Evolutionary conservation across 176 grass and related monocot genomes (phyloP).

Genomic region (Pontederia paniculata): DNA sequence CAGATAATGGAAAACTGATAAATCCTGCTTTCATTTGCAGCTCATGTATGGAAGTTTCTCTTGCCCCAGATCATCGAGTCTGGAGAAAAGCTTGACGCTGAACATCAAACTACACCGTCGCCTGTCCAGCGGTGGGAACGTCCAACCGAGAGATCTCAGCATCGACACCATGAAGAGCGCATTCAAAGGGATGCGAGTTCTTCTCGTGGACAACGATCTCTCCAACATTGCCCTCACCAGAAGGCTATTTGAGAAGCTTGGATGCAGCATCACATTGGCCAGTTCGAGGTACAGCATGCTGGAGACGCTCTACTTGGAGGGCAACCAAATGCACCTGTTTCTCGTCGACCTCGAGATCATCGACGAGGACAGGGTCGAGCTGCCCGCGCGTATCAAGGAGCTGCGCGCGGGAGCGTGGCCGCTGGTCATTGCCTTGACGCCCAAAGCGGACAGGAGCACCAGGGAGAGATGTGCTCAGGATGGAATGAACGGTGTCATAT

Average conservation of each 20-base stretch:
- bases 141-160: background rate
- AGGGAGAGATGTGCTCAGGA: background rate
- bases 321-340: background rate
- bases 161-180: background rate
- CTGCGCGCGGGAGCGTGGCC: background rate
- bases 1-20: background rate
- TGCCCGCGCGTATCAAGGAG: background rate
- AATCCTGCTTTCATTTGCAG: background rate
- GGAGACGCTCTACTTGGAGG: conserved; percentile 1
- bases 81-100: background rate
- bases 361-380: background rate
- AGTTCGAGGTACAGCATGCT: background rate
- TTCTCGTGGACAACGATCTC: background rate
- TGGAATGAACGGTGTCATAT: background rate
- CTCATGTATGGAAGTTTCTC: conserved; percentile 1
- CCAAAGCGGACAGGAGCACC: background rate
- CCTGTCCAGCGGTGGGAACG: background rate
- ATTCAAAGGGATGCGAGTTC: conserved; percentile 7
- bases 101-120: background rate
- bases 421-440: background rate
- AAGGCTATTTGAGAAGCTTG: background rate
- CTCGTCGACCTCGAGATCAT: background rate
- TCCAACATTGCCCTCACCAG: background rate
- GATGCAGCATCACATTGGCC: background rate
- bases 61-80: too few relatives aligned